Evolutionary conservation across 2,329 filamentous ascomycete species (phyloP).

Genomic region (Cercospora sp.): DNA sequence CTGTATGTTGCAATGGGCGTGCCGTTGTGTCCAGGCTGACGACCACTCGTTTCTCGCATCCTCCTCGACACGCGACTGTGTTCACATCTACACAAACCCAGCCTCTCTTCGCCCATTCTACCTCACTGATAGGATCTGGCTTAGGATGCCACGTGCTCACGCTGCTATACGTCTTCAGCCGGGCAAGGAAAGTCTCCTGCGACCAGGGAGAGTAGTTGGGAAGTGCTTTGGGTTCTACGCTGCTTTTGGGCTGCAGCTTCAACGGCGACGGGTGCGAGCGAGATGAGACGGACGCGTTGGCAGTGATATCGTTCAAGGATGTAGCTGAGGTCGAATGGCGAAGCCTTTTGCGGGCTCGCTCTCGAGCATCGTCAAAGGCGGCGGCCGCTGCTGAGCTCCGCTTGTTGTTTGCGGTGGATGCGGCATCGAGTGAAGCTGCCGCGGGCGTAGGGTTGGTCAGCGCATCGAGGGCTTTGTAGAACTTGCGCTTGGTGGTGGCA

Average conservation of each 20-base stretch:
- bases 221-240: constrained; percentile 23
- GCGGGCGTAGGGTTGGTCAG: constrained; percentile 49
- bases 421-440: constrained; percentile 36
- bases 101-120: constrained; percentile 90
- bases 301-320: constrained; percentile 23
- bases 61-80: constrained; percentile 75
- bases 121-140: constrained; percentile 78
- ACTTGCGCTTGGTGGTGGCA: constrained; percentile 80
- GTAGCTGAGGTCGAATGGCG: constrained; percentile 35
- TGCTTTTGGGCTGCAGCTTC: constrained; percentile 13
- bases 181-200: constrained; percentile 74
- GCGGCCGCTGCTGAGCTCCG: constrained; percentile 23
- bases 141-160: constrained; percentile 94
- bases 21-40: constrained; percentile 65
- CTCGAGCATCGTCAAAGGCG: constrained; percentile 30
- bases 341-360: constrained; percentile 36
- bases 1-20: neutral
- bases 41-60: constrained; percentile 80
- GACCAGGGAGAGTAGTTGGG: constrained; percentile 85
- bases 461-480: constrained; percentile 70
- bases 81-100: constrained; percentile 85
- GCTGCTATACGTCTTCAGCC: constrained; percentile 85
- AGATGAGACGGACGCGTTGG: constrained; percentile 29
- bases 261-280: constrained; percentile 32
- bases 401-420: constrained; percentile 32